Conservation (phyloP, 1,284 basidiomycete species). For the Papiliotrema flavescens region DNA sequence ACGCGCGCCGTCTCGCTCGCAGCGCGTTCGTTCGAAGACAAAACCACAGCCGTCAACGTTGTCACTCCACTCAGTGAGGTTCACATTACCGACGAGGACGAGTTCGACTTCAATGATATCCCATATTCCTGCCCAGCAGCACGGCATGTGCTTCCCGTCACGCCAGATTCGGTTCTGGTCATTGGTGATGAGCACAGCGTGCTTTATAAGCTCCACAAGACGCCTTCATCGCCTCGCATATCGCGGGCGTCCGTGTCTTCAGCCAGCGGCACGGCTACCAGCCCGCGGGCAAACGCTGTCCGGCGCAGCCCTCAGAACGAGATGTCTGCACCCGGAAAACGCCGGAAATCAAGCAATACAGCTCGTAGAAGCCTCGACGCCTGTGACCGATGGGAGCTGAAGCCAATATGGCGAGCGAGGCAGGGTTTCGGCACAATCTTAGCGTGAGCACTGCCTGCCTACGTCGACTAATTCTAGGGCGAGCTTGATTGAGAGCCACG, state of each 20-base stretch:
- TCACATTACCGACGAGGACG: slow-evolving; percentile 13
- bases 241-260: slow-evolving; percentile 15
- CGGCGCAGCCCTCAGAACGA: slow-evolving; percentile 36
- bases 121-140: slow-evolving; percentile 47
- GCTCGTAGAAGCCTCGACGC: slow-evolving; percentile 5
- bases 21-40: slow-evolving; percentile 50
- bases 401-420: slow-evolving; percentile 39
- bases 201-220: slow-evolving; percentile 24
- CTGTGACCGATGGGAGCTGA: slow-evolving; percentile 21
- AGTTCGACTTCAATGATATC: slow-evolving; percentile 34
- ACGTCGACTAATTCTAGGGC: slow-evolving; percentile 53
- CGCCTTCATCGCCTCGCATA: slow-evolving; percentile 13
- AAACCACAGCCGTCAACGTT: slow-evolving; percentile 54
- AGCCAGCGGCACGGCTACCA: slow-evolving; percentile 13
- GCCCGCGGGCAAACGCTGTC: slow-evolving; percentile 27
- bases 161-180: slow-evolving; percentile 20
- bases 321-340: slow-evolving; percentile 32
- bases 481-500: slow-evolving; percentile 15
- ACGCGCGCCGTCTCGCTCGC: slow-evolving; percentile 60
- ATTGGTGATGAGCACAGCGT: slow-evolving; percentile 46
- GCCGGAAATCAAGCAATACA: slow-evolving; percentile 37
- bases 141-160: slow-evolving; percentile 30
- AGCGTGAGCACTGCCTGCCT: slow-evolving; percentile 27
- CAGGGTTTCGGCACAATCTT: slow-evolving; percentile 47
- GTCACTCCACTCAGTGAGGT: slow-evolving; percentile 49